phyloP scores from a whole-genome alignment of 2,329 filamentous ascomycete species.

The Alternaria sp. region DNA sequence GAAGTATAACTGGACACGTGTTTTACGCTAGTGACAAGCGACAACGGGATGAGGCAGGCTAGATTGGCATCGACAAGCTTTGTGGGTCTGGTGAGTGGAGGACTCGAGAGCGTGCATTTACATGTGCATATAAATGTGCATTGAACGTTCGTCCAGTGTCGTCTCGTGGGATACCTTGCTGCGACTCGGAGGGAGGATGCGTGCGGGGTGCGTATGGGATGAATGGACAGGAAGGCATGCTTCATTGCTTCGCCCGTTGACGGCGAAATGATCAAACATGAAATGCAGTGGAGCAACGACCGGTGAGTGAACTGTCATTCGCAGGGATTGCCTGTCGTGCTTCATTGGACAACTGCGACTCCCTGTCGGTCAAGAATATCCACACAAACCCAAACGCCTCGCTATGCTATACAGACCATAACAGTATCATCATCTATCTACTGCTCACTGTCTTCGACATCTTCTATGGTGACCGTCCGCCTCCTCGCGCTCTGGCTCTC shows the following conservation, averaged over 20 bases:
- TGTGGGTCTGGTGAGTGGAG: conserved; percentile 26
- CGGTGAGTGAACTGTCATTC: conserved; percentile 22
- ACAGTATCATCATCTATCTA: conserved; percentile 18
- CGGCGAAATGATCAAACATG: conserved; percentile 1
- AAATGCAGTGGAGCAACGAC: conserved; percentile 18
- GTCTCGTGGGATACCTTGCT: conserved; percentile 16
- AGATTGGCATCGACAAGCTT: conserved; percentile 31
- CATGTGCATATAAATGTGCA: conserved; percentile 32
- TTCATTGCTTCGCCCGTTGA: conserved; percentile 15
- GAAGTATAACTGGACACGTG: conserved; percentile 35
- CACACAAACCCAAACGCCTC: conserved; percentile 43
- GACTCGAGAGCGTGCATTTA: conserved; percentile 20
- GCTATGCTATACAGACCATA: conserved; percentile 45
- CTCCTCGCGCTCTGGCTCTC: conserved; percentile 35
- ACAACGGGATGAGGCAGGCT: conserved; percentile 30
- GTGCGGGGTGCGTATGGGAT: conserved; percentile 13
- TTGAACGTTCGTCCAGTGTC: conserved; percentile 25
- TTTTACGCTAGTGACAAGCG: conserved; percentile 22
- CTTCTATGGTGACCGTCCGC: conserved; percentile 45
- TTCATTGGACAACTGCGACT: conserved; percentile 5
- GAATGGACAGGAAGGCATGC: conserved; percentile 26
- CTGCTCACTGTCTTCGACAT: conserved; percentile 42
- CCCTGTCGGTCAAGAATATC: conserved; percentile 7
- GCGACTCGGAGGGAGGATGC: conserved; percentile 7
- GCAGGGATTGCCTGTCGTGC: conserved; percentile 18